These are phyloP conservation scores for Phalaenopsis hybrid DNA, from an alignment of 116 monocot species.

Conservation along the genomic window DNA sequence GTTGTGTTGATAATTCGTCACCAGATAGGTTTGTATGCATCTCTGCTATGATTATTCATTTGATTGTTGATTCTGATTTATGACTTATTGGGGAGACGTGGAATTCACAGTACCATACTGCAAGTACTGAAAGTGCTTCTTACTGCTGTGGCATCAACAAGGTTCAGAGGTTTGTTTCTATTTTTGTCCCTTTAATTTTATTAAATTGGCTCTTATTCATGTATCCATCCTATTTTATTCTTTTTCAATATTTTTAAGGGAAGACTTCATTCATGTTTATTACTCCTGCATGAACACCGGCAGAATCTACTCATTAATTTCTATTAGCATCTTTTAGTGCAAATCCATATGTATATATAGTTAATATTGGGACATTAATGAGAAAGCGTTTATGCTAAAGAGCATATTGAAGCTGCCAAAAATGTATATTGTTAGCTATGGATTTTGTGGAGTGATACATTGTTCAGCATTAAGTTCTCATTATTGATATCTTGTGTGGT, in stretches of 20 bases:
- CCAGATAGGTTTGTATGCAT: constrained; percentile 66
- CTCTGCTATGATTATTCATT: constrained; percentile 4
- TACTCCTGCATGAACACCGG: background rate
- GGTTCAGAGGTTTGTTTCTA: constrained; percentile 71
- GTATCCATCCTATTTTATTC: background rate
- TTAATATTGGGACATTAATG: background rate
- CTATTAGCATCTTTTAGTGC: background rate
- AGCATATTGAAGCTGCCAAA: background rate
- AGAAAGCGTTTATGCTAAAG: background rate
- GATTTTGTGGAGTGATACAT: background rate
- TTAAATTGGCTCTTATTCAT: background rate
- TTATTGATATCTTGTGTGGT: no score
- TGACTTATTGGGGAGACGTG: constrained; percentile 6
- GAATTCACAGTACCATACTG: constrained; percentile 67
- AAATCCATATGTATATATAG: background rate
- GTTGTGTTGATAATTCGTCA: constrained; percentile 81
- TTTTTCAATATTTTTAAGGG: background rate
- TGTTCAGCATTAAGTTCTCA: background rate
- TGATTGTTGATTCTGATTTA: constrained; percentile 15
- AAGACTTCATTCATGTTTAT: background rate
- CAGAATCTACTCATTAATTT: background rate
- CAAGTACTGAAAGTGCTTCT: constrained; percentile 98
- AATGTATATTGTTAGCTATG: background rate
- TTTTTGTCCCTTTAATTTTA: background rate
- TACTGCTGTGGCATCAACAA: constrained; percentile 89